These are phyloP conservation scores for Narthecium ossifragum DNA, from an alignment of 106 monocot genomes.

Conservation along the genomic window DNA sequence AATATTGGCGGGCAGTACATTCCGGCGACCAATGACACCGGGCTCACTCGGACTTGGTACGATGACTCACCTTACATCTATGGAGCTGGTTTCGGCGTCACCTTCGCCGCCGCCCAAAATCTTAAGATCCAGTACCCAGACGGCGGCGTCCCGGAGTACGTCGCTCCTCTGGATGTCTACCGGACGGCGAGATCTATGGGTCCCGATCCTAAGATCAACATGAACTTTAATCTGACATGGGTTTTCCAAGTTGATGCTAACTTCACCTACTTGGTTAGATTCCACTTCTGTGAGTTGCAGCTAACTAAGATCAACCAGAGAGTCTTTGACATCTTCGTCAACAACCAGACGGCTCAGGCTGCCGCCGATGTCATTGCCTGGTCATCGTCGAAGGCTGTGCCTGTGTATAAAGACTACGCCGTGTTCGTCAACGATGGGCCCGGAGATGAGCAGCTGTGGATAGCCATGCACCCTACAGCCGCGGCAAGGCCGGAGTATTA, in stretches of 20 bases:
- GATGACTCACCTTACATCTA: slow-evolving; percentile 55
- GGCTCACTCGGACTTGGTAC: slow-evolving; percentile 48
- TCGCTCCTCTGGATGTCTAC: slow-evolving; percentile 61
- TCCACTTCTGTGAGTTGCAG: slow-evolving; percentile 83
- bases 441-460: slow-evolving; percentile 54
- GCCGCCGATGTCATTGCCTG: slow-evolving; percentile 69
- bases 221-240: slow-evolving; percentile 86
- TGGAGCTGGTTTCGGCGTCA: slow-evolving; percentile 46
- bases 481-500: slow-evolving; percentile 35
- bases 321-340: slow-evolving; percentile 70
- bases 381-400: slow-evolving; percentile 31
- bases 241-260: slow-evolving; percentile 61
- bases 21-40: slow-evolving; percentile 31
- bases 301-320: slow-evolving; percentile 59
- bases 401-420: slow-evolving; percentile 73
- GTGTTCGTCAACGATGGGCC: slow-evolving; percentile 29
- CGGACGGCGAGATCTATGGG: slow-evolving; percentile 68
- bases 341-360: slow-evolving; percentile 71
- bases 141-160: slow-evolving; percentile 17
- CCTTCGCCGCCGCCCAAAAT: slow-evolving; percentile 11
- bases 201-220: slow-evolving; percentile 54
- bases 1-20: slow-evolving; percentile 65
- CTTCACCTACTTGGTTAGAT: slow-evolving; percentile 78
- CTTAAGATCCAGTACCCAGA: slow-evolving; percentile 28
- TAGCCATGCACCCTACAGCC: slow-evolving; percentile 52